A percentile compares a stretch with the other conserved stretches of the same genome.
These are phyloP conservation scores for Penicillium brasilianum DNA, from an alignment of 2,329 filamentous ascomycete genomes.

Conservation along the genomic window DNA sequence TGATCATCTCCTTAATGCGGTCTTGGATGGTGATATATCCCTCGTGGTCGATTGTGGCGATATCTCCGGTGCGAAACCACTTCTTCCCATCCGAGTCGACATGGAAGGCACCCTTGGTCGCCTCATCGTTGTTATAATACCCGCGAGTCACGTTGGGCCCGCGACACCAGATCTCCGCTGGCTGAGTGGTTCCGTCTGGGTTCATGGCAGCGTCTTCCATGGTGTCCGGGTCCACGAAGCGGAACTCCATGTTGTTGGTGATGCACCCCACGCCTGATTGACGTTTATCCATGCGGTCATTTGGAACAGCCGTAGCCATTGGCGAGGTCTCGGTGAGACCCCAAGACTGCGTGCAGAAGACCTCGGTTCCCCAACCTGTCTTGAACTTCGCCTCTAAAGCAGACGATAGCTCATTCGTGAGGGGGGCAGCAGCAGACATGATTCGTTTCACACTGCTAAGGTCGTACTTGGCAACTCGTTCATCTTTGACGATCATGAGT, in stretches of 20 bases:
- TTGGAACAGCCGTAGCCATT: slow-evolving; percentile 24
- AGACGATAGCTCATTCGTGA: slow-evolving; percentile 23
- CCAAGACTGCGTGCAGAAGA: slow-evolving; percentile 28
- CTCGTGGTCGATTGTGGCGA: slow-evolving; percentile 26
- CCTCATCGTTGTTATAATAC: slow-evolving; percentile 28
- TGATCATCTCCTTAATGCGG: slow-evolving; percentile 34
- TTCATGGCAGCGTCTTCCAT: slow-evolving; percentile 22
- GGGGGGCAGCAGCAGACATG: slow-evolving; percentile 28
- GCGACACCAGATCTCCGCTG: slow-evolving; percentile 29
- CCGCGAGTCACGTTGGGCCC: slow-evolving; percentile 28
- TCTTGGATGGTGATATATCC: slow-evolving; percentile 28
- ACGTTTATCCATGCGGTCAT: slow-evolving; percentile 29
- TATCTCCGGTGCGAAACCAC: slow-evolving; percentile 32
- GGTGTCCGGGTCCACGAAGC: slow-evolving; percentile 29
- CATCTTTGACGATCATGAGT: slow-evolving; percentile 29
- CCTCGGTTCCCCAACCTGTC: slow-evolving; percentile 16
- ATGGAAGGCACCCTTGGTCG: slow-evolving; percentile 23
- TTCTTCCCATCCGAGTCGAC: slow-evolving; percentile 22
- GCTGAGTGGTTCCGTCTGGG: slow-evolving; percentile 20
- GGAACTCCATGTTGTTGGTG: slow-evolving; percentile 28
- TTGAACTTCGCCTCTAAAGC: slow-evolving; percentile 26
- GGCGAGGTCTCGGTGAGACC: slow-evolving; percentile 30
- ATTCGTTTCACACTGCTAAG: slow-evolving; percentile 25
- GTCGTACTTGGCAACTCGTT: slow-evolving; percentile 25
- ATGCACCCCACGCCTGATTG: slow-evolving; percentile 24